Base-by-base conservation (phyloP, 176 grass and related monocot genomes). In the Themeda triandra region DNA sequence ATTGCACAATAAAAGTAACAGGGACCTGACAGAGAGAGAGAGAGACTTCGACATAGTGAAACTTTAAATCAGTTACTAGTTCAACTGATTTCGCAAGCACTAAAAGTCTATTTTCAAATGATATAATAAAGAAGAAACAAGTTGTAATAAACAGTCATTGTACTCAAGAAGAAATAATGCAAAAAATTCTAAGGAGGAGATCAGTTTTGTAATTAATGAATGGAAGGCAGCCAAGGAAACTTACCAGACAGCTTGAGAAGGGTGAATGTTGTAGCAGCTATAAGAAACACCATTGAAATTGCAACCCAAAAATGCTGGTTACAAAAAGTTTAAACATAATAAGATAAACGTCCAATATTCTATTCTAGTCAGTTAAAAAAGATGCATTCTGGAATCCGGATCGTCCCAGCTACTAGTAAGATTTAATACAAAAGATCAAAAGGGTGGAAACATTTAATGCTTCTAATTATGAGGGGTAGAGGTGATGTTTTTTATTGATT, bases 261-360 rank as follows among this genome's bases (percentile, higher is more conserved):
- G 64, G 91, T 95, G 70, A 96, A 95, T 63, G 84, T 91, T 37
- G 93, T 95, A 33, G 91, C 91, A 88, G 93, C 91, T 84, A 99
- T 87, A 84, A 99, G 90, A 87, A 99, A 96, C 85, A 99, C 96
- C 96, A 99, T 96, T 33, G 93, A 99, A 73, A 95, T 96, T 41
- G 91, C 93, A 87, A 99, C 92, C 96, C 93, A 99, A 70, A 96
- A 96, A 86, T 99, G 88, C 96, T 99, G 78, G 84, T 83, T 76
- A 80, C 49, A 67, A 66, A 83, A 79, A 85, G 66, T 25, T 24
- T 24, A 69, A 63, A 29, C 36, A 28, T 83, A 39, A 79, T 86
- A 83, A 82, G 59, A 73, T 23, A 80, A 76, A 92, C 39, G 46
- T 63, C 19, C 18, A 73, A 25, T 76, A 79, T 27, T 67, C 40